Evolutionary conservation across 208 protist genomes (phyloP), one percentile per base, ranked within the genome.

Genomic region (Leishmania guyanensis): DNA sequence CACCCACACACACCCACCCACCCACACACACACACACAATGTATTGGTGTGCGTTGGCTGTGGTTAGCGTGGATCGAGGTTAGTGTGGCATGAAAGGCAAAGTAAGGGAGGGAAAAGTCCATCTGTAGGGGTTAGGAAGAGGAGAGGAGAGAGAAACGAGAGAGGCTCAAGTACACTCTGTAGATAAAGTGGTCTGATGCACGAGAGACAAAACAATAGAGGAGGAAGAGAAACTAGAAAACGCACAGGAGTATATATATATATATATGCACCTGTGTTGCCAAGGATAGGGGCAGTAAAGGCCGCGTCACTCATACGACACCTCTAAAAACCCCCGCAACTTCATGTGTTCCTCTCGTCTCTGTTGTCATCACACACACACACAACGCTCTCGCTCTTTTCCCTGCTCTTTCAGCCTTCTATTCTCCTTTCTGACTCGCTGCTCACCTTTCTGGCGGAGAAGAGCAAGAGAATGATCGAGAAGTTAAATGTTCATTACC

Each of bases 1-100:
- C 46, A 74, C 33, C 16, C 66, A 50, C 66, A 50, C 66, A 72
- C 66, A 69, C 26, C 22, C 56, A 60, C 22, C 8, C 66, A 69
- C 26, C 22, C 56, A 78, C 22, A 78, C 53, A 72, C 22, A 73
- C 10, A 26, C 39, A 74, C 16, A 74, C 70, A n/a, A 17, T n/a
- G 22, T n/a, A 26, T n/a, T 29, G 8, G n/a, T 54, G 46, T 36
- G 3, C 39, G 12, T 22, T 54, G 1, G 70, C 51, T 54, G 36
- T n/a, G 39, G 26, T 74, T 54, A 46, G 33, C 70, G n/a, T 53
- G 51, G 26, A 80, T 16, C n/a, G 39, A 66, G 26, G 65, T 12
- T 22, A 68, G 26, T 16, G 29, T 43, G 29, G 62, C 29, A 39
- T 29, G 29, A 68, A 26, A 20, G 14, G 29, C 29, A 16, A 29